These are phyloP conservation scores for Canariomyces notabilis DNA, from an alignment of 2,329 filamentous ascomycete genomes.

Conservation along the genomic window DNA sequence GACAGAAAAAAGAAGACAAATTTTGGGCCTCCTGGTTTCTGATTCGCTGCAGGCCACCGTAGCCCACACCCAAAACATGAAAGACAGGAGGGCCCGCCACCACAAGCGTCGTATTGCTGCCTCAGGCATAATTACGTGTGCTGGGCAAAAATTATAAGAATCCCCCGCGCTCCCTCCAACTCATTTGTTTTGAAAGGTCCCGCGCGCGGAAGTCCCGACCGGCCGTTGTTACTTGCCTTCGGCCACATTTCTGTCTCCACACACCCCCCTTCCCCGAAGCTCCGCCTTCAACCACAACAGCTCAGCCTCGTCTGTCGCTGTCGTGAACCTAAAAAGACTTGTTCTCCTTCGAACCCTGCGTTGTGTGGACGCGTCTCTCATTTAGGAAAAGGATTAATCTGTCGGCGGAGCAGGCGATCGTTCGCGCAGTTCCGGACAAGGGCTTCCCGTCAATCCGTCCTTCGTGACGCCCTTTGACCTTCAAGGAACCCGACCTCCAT, in stretches of 20 bases:
- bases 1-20: conserved; percentile 39
- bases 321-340: conserved; percentile 18
- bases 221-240: conserved; percentile 45
- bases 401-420: conserved; percentile 25
- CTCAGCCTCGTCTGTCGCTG: conserved; percentile 21
- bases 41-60: conserved; percentile 36
- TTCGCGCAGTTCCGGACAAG: conserved; percentile 25
- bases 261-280: conserved; percentile 27
- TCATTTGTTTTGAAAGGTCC: conserved; percentile 43
- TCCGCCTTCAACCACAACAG: conserved; percentile 24
- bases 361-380: conserved; percentile 28
- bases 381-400: conserved; percentile 25
- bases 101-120: conserved; percentile 40
- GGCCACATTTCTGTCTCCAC: conserved; percentile 38
- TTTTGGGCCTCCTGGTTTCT: conserved; percentile 27
- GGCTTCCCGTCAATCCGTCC: conserved; percentile 19
- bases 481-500: conserved; percentile 7
- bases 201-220: conserved; percentile 53
- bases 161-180: conserved; percentile 48
- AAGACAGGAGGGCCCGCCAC: conserved; percentile 38
- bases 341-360: conserved; percentile 19
- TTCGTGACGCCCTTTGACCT: conserved; percentile 22
- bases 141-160: conserved; percentile 52
- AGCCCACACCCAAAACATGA: conserved; percentile 36
- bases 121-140: conserved; percentile 31